A percentile compares a stretch with the other conserved stretches of the same genome.
Conservation (phyloP, 441 rosid species). For the Gossypium aridum region DNA sequence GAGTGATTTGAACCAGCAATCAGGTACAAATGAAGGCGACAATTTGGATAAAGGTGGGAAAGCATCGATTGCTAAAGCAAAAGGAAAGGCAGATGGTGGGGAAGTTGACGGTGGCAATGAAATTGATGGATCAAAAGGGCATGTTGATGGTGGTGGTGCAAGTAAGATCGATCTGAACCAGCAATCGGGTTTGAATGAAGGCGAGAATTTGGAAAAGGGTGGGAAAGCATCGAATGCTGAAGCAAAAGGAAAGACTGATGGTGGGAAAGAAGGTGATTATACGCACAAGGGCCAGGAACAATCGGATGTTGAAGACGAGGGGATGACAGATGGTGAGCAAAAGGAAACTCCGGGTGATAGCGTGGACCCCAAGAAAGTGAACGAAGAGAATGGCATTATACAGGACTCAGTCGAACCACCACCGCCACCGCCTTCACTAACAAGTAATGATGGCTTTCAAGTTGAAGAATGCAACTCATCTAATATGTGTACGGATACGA, state of each 20-base stretch:
- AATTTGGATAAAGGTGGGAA: not conserved
- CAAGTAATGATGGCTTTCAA: conserved; percentile 27
- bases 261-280: conserved; percentile 10
- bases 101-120: not conserved
- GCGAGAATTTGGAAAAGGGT: not conserved
- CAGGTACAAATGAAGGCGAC: not conserved
- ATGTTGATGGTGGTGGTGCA: not conserved
- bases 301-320: not conserved
- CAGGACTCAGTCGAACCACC: not conserved
- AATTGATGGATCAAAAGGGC: not conserved
- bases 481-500: conserved; percentile 47
- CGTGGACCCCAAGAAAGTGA: conserved; percentile 10
- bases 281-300: conserved; percentile 2
- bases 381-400: conserved; percentile 10
- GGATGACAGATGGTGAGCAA: conserved; percentile 2
- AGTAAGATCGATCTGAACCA: not conserved
- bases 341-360: conserved; percentile 21
- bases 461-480: conserved; percentile 65
- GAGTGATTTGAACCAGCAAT: not conserved
- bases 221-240: not conserved
- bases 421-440: not conserved
- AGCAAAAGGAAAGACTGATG: not conserved
- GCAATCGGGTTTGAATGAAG: not conserved
- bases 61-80: not conserved
- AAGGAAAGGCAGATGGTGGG: not conserved